A percentile compares a stretch with the other conserved stretches of the same genome.
phyloP scores from a whole-genome alignment of 1,139 yeast species.

The Saccharomycopsis hybrid region DNA sequence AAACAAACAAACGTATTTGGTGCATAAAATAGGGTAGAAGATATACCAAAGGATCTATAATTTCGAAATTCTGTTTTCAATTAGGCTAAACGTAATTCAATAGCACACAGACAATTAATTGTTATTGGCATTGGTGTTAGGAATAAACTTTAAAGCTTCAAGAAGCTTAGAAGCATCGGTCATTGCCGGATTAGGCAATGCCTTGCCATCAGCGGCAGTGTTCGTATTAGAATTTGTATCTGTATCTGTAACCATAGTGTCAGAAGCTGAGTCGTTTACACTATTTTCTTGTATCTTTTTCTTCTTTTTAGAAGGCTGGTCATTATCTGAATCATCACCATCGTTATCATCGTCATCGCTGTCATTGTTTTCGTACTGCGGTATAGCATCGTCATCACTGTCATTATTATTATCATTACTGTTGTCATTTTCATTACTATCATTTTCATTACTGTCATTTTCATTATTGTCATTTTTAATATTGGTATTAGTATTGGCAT shows the following conservation, averaged over 20 bases:
- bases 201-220: background rate
- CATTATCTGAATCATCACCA: conserved; percentile 3
- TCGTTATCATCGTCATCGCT: background rate
- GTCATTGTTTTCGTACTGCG: conserved; percentile 13
- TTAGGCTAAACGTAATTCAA: too few species aligned
- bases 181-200: background rate
- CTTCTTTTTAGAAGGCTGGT: conserved; percentile 11
- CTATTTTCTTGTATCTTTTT: conserved; percentile 3
- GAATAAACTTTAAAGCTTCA: conserved; percentile 4
- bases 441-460: too few species aligned
- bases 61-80: too few species aligned
- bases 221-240: background rate
- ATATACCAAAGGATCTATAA: too few species aligned
- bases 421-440: conserved; percentile 22
- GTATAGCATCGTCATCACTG: conserved; percentile 13
- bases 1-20: too few species aligned
- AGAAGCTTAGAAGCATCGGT: conserved; percentile 12
- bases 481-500: too few species aligned
- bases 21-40: too few species aligned
- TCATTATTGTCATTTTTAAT: too few species aligned
- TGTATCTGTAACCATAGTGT: background rate
- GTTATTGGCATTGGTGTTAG: too few species aligned
- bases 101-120: too few species aligned
- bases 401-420: conserved; percentile 19
- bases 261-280: background rate